Evolutionary conservation across 1,284 basidiomycete species (phyloP), one percentile per base, ranked within the genome.

Genomic region (Sporisorium sorghi): DNA sequence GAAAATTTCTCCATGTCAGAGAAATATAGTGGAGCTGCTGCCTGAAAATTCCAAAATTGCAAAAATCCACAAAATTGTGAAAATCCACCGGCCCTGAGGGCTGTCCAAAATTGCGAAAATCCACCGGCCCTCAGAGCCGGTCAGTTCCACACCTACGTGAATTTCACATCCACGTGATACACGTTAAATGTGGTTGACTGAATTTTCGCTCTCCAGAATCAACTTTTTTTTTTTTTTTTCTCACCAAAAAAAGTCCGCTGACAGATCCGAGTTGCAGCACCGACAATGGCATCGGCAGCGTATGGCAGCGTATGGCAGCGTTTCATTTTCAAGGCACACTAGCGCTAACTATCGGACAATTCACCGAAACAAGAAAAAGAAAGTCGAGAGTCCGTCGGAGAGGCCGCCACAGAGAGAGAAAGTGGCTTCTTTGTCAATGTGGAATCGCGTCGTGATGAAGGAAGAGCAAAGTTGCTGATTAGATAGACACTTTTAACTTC

Each of bases 361-460:
- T 51, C 35, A 51, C 49, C 49, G 49, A 51, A n/a, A n/a, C n/a
- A n/a, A n/a, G n/a, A n/a, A n/a, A n/a, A n/a, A 32, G 30, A 24
- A 4, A n/a, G n/a, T 19, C 37, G 37, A 40, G 9, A 40, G 9
- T 19, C n/a, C n/a, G 17, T 40, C 8, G n/a, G n/a, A 40, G 37
- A 9, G n/a, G n/a, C n/a, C 37, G 37, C 37, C n/a, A 47, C 46
- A 47, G 26, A 28, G n/a, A 15, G 17, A 14, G 17, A 28, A 26
- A 30, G 9, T n/a, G n/a, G 14, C 1, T 44, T 17, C 5, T 46
- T 17, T 26, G 14, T 26, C 17, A 9, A 1, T 46, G 44, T 46
- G 46, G 17, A 10, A n/a, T 28, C 46, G 26, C 46, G 28, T 32
- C 46, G 28, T 30, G 46, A 47, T 28, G 28, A 28, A 23, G 12